Evolutionary conservation across 148 eudicot genomes (phyloP).

Genomic region (Persicaria maculosa): DNA sequence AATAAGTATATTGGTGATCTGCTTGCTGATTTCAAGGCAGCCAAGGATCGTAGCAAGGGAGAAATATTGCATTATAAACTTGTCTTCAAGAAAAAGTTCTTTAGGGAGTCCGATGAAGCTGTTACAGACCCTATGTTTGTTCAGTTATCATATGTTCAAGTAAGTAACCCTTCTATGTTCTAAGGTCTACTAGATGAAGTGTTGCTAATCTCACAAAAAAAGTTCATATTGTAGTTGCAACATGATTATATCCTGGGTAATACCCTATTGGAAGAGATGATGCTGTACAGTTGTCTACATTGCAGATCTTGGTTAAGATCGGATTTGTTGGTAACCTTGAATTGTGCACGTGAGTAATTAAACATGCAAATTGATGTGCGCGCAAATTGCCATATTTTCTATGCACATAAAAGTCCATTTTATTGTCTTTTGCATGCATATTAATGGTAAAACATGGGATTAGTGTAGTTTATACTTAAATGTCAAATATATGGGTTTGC

Average conservation of each 20-base stretch:
- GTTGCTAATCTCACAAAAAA: not conserved
- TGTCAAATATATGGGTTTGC: too few species aligned
- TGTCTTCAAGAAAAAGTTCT: constrained; percentile 86
- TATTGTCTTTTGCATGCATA: too few species aligned
- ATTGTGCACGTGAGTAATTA: constrained; percentile 72
- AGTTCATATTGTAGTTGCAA: constrained; percentile 53
- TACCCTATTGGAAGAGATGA: constrained; percentile 99
- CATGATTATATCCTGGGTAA: constrained; percentile 96
- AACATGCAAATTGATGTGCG: too few species aligned
- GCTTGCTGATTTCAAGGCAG: constrained; percentile 86
- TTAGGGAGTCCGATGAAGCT: constrained; percentile 97
- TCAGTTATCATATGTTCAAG: constrained; percentile 96
- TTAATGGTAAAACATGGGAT: too few species aligned
- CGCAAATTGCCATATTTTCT: too few species aligned
- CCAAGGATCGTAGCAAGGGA: constrained; percentile 94
- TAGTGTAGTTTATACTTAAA: too few species aligned
- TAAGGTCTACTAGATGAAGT: not conserved
- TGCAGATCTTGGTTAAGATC: constrained; percentile 89
- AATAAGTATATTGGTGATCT: constrained; percentile 94
- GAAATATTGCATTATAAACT: constrained; percentile 90
- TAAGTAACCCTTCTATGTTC: constrained; percentile 17
- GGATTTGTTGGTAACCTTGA: constrained; percentile 73
- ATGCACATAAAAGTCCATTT: too few species aligned
- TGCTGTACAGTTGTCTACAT: constrained; percentile 83
- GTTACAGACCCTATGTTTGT: constrained; percentile 94